Conservation (phyloP, 2,329 filamentous ascomycete species). For the Fulvia fulva region DNA sequence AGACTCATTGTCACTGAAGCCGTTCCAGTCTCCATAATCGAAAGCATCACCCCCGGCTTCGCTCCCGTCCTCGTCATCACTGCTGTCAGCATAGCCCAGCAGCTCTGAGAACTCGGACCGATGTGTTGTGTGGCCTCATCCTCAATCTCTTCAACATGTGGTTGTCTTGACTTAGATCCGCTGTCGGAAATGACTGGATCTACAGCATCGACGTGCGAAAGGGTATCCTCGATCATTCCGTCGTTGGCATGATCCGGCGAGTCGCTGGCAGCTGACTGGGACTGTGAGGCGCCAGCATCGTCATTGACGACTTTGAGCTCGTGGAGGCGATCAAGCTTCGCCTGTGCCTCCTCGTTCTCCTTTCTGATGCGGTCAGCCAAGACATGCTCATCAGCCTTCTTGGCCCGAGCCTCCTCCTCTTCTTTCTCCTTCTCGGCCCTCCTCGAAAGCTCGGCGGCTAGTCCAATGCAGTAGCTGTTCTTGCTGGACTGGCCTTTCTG, state of each 20-base stretch:
- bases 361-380: neutral
- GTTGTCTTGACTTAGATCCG: no score
- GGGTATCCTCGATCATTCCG: no score
- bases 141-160: no score
- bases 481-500: constrained; percentile 7
- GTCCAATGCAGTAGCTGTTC: constrained; percentile 20
- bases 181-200: no score
- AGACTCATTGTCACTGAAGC: constrained; percentile 1
- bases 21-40: neutral
- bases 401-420: constrained; percentile 10
- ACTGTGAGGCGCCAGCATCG: neutral
- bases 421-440: constrained; percentile 6
- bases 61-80: neutral
- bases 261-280: neutral
- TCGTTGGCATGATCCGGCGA: neutral
- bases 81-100: neutral
- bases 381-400: constrained; percentile 6
- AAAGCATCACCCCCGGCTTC: neutral
- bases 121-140: no score
- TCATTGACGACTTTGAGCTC: neutral
- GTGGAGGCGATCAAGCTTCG: neutral
- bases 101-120: neutral
- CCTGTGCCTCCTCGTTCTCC: constrained; percentile 1
- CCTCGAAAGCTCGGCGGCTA: constrained; percentile 1
- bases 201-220: no score